phyloP scores from a whole-genome alignment of 176 grass and related monocot genomes.

The Rhynchospora breviuscula region DNA sequence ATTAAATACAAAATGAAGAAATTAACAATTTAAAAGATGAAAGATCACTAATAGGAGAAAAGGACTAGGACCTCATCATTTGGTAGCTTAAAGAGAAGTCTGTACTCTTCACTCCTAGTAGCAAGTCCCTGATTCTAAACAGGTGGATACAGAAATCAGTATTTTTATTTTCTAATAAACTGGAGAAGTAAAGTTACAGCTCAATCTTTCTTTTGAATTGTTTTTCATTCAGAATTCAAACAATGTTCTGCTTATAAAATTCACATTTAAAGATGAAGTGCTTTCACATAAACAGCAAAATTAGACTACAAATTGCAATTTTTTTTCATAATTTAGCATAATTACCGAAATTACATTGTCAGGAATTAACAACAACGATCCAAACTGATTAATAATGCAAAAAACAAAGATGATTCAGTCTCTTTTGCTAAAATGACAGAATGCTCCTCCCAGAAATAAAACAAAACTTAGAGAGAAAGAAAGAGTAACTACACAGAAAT shows the following conservation, averaged over 20 bases:
- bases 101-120: slow-evolving; percentile 89
- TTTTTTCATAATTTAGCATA: background rate
- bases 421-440: background rate
- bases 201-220: background rate
- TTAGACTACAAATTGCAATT: background rate
- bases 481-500: slow-evolving; percentile 12
- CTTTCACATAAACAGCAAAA: background rate
- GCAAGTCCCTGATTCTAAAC: slow-evolving; percentile 42
- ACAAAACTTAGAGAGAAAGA: background rate
- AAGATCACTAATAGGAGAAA: background rate
- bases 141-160: background rate
- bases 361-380: background rate
- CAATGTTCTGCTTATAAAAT: background rate
- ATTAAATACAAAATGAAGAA: slow-evolving; percentile 10
- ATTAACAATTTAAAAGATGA: background rate
- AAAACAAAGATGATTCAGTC: background rate
- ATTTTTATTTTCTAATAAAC: background rate
- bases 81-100: slow-evolving; percentile 76
- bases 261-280: background rate
- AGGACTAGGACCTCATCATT: slow-evolving; percentile 53
- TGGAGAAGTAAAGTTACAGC: background rate
- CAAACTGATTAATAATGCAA: background rate
- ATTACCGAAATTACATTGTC: background rate
- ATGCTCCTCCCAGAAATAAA: slow-evolving; percentile 5
- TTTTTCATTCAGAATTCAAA: background rate